Evolutionary conservation across 108 stramenopile genomes (phyloP), one percentile per base, ranked within the genome.

Genomic region (Discostella pseudostelligera): DNA sequence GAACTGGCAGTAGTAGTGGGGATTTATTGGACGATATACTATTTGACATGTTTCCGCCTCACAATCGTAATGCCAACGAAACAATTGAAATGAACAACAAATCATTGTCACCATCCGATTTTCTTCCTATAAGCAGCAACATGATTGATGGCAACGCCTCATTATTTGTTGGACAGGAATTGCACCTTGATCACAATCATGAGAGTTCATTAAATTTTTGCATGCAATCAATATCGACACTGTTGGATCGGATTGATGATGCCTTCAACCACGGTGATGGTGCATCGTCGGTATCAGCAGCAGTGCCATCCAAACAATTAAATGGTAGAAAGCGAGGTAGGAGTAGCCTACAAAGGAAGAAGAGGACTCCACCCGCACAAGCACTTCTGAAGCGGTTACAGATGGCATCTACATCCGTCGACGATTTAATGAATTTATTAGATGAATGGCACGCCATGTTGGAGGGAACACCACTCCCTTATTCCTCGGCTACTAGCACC

Each of bases 381-480:
- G 61, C 67, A 13, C 55, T 75, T 4, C 48, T 75, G 4, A 2
- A 43, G 29, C 44, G 14, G n/a, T 37, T 75, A 14, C 29, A 40
- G 46, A 24, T 9, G 12, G 66, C 67, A 45, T 56, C 74, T n/a
- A 39, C 28, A 10, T 75, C 74, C 37, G 67, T 75, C 24, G 67
- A 75, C 24, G 45, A 75, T 25, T 24, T 75, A 11, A 56, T 67
- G 37, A 47, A 76, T 29, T 39, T 76, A 21, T 44, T 76, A 2
- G 75, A 76, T 20, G 45, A 49, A 45, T 76, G 67, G 53, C 67
- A 65, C 26, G 61, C 68, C 8, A 14, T 76, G 6, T 21, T 76
- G 62, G 57, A 55, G 47, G 67, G 67, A n/a, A 28, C 42, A 16
- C 43, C 32, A 3, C 32, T 39, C 25, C 20, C 53, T 39, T n/a